Conservation (phyloP, 192 early-diverging fungal genomes). For the Ambispora gerdemannii region DNA sequence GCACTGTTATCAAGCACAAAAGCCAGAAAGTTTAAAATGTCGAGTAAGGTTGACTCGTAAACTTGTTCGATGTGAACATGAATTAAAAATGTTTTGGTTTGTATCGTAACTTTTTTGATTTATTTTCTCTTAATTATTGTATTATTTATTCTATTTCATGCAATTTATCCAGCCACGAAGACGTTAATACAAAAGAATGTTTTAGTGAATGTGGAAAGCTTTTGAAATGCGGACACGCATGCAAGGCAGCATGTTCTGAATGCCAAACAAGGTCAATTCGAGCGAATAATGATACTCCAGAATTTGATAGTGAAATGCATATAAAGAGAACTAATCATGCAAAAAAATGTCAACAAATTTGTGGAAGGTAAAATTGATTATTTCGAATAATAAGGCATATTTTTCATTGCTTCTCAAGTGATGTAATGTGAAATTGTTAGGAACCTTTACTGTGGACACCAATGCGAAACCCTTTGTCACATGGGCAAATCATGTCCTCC, state of each 20-base stretch:
- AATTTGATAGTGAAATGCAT: background rate
- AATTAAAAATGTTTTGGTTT: conserved; percentile 14
- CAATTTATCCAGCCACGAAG: conserved; percentile 28
- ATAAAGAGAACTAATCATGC: conserved; percentile 6
- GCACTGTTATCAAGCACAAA: conserved; percentile 27
- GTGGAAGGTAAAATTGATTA: conserved; percentile 28
- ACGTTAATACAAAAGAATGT: conserved; percentile 25
- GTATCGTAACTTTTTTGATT: background rate
- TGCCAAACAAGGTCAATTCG: conserved; percentile 33
- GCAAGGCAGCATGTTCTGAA: conserved; percentile 36
- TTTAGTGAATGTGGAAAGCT: conserved; percentile 25
- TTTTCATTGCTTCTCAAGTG: too few species aligned
- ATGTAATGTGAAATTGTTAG: too few species aligned
- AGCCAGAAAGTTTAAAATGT: conserved; percentile 28
- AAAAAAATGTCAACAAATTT: conserved; percentile 36
- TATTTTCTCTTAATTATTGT: background rate
- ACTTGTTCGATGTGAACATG: conserved; percentile 44
- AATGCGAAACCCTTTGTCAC: conserved; percentile 21
- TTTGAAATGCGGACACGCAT: conserved; percentile 42
- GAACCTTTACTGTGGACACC: conserved; percentile 37
- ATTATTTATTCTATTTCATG: background rate
- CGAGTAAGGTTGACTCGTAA: conserved; percentile 23
- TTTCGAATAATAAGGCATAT: too few species aligned
- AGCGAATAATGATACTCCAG: background rate
- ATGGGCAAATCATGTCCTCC: conserved; percentile 30